phyloP scores from a whole-genome alignment of 208 protist genomes.

The Leishmania gerbilli region DNA sequence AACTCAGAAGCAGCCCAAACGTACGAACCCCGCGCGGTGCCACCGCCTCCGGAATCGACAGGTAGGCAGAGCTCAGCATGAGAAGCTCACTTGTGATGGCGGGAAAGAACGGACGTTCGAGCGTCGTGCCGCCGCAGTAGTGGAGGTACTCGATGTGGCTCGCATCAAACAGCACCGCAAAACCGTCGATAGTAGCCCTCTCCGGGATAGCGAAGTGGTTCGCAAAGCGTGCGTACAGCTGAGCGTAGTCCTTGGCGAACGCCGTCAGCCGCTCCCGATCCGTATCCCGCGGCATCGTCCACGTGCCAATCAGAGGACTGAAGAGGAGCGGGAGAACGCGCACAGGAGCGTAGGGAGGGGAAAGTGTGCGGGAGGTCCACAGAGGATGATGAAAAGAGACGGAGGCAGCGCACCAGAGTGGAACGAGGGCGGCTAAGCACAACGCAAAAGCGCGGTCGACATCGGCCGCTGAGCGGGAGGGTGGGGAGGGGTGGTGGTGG shows the following conservation, averaged over 20 bases:
- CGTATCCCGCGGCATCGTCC: slow-evolving; percentile 16
- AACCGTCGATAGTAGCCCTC: slow-evolving; percentile 42
- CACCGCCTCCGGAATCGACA: slow-evolving; percentile 47
- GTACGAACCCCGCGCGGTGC: slow-evolving; percentile 40
- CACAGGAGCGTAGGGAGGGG: not conserved
- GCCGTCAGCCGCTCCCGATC: slow-evolving; percentile 36
- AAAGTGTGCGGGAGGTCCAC: not conserved
- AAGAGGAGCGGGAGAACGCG: not conserved
- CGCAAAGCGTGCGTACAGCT: slow-evolving; percentile 44
- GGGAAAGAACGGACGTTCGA: slow-evolving; percentile 47
- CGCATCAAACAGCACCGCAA: slow-evolving; percentile 52
- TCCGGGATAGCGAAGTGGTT: slow-evolving; percentile 28
- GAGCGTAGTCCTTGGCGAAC: slow-evolving; percentile 60
- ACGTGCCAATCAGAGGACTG: slow-evolving; percentile 1
- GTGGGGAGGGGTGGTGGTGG: not conserved
- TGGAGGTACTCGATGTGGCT: slow-evolving; percentile 68
- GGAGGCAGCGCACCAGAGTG: not conserved
- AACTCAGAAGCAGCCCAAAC: slow-evolving; percentile 66
- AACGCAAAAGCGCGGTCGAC: not conserved
- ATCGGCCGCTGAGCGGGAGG: not conserved
- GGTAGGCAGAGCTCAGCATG: slow-evolving; percentile 60
- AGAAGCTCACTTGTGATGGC: slow-evolving; percentile 58
- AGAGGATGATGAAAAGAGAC: not conserved
- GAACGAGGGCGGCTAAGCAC: not conserved
- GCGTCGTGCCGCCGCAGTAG: slow-evolving; percentile 56